Conservation (phyloP, 225 moss, liverwort and hornwort species). For the Pseudoscleropodium purum region DNA sequence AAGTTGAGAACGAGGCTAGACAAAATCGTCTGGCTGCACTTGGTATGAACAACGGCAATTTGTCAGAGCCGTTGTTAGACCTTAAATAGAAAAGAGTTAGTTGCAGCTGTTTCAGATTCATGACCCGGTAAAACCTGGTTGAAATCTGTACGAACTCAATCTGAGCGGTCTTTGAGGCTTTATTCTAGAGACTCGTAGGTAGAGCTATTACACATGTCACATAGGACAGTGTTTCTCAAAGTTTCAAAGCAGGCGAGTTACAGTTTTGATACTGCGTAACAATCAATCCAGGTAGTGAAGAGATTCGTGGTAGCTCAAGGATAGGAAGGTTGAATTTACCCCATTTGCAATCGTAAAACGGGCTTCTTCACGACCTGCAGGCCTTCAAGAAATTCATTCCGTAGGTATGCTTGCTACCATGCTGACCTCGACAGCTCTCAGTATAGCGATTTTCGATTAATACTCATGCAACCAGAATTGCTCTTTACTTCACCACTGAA, state of each 20-base stretch:
- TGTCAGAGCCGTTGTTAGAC: conserved; percentile 34
- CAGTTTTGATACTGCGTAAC: background rate
- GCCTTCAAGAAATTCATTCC: background rate
- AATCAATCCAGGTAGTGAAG: background rate
- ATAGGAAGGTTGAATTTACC: background rate
- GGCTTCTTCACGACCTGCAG: background rate
- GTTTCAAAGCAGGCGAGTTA: background rate
- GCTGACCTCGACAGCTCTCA: background rate
- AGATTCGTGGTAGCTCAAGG: background rate
- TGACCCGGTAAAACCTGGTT: background rate
- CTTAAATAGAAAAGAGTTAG: background rate
- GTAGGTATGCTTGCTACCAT: background rate
- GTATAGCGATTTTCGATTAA: background rate
- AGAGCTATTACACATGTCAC: background rate
- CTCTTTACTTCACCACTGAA: background rate
- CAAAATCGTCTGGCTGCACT: conserved; percentile 4
- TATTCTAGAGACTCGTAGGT: background rate
- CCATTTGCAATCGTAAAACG: background rate
- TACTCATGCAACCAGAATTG: background rate
- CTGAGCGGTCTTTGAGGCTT: background rate
- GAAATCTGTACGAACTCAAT: background rate
- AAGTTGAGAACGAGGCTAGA: conserved; percentile 32
- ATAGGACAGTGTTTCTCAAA: background rate
- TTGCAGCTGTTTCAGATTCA: background rate
- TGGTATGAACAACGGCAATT: conserved; percentile 12